Evolutionary conservation across 495 filamentous ascomycete species (phyloP).

Genomic region (Bombardia bombarda): DNA sequence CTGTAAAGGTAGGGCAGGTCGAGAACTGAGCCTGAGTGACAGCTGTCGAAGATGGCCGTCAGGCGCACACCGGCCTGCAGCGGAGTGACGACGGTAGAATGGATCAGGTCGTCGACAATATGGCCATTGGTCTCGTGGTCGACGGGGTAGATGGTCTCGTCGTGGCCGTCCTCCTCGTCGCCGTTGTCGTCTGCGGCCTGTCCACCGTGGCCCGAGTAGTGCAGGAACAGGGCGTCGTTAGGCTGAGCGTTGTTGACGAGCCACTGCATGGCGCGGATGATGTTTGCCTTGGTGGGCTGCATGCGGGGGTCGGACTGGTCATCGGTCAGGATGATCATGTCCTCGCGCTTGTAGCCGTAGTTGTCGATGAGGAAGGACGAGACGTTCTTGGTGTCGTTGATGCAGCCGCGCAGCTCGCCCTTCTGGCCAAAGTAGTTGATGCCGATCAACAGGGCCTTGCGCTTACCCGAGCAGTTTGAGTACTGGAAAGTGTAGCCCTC

Average conservation of each 20-base stretch:
- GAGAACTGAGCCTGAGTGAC: conserved; percentile 92
- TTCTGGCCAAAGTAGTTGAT: conserved; percentile 97
- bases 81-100: conserved; percentile 87
- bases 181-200: conserved; percentile 95
- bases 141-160: conserved; percentile 96
- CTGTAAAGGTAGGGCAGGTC: conserved; percentile 97
- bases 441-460: conserved; percentile 90
- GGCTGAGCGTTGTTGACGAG: conserved; percentile 89
- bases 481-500: conserved; percentile 79
- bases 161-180: conserved; percentile 91
- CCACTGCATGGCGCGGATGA: conserved; percentile 97
- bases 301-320: conserved; percentile 97
- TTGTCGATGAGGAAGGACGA: conserved; percentile 81
- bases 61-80: conserved; percentile 78
- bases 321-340: conserved; percentile 97
- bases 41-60: conserved; percentile 99
- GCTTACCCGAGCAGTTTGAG: conserved; percentile 80
- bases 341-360: conserved; percentile 89
- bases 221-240: conserved; percentile 96
- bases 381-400: conserved; percentile 99
- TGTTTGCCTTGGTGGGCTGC: conserved; percentile 93
- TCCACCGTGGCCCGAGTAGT: conserved; percentile 95
- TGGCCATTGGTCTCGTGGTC: conserved; percentile 87
- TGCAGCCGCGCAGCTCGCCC: conserved; percentile 87
- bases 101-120: conserved; percentile 98